Evolutionary conservation across 2,329 filamentous ascomycete genomes (phyloP), one percentile per base, ranked within the genome.

Genomic region (Cryphonectria japonica): DNA sequence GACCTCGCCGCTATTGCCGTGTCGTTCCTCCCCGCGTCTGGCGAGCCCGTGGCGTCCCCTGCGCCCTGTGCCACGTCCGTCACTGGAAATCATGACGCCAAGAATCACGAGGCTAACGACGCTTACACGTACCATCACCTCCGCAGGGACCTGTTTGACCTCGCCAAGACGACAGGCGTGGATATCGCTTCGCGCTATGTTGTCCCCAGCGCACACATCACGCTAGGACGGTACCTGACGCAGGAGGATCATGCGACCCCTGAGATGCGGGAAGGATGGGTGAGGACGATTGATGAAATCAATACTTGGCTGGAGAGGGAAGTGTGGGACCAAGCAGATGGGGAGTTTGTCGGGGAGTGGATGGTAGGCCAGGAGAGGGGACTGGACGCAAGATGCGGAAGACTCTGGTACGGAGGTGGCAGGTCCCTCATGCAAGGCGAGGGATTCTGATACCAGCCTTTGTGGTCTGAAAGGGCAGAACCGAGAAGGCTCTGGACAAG

Each of bases 101-200:
- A 34, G 14, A 16, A 39, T 16, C 57, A 29, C 26, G 76, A 75
- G 16, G 75, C 77, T 54, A 86, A 88, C 26, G 92, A 96, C 75
- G 77, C 75, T 1, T 98, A 93, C 81, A 95, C 92, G 0, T 98
- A 98, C 79, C 95, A 98, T 78, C 95, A 98, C 80, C 88, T 98
- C 11, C 90, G 95, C 2, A 87, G 91, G 4, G 94, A 97, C 78
- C 79, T 97, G 16, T 96, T 91, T 78, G 84, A 87, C 65, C 82
- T 89, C 37, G 87, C 89, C 3, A 83, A 84, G 62, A 83, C 82
- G 3, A 86, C 89, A 0, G 93, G 92, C 0, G 84, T 95, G n/a
- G 82, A 86, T 22, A 86, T 97, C 46, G 91, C 86, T 32, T 93
- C 92, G 67, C 86, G 95, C 70, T 98, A 98, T 79, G 90, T 95